Evolutionary conservation across 1,139 yeast species (phyloP).

Genomic region (Saccharomyces hybrid): DNA sequence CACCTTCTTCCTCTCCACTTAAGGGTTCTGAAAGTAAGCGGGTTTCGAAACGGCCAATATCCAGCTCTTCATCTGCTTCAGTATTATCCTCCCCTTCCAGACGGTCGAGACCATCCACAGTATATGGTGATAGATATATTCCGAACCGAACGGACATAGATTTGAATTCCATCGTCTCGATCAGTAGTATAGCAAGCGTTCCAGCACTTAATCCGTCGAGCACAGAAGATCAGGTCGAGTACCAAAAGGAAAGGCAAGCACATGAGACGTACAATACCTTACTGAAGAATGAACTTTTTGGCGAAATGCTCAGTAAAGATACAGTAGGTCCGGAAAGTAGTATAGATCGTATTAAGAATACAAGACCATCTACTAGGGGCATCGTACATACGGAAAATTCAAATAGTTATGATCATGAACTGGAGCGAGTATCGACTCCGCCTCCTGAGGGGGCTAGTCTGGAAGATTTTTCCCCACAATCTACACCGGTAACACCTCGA

Average conservation of each 20-base stretch:
- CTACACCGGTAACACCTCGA: conserved; percentile 37
- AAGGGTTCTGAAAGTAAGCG: conserved; percentile 15
- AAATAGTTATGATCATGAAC: not conserved
- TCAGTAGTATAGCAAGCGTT: conserved; percentile 34
- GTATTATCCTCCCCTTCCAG: conserved; percentile 28
- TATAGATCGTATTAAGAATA: conserved; percentile 27
- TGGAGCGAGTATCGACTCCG: conserved; percentile 8
- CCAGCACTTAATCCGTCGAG: conserved; percentile 18
- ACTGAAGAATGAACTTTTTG: conserved; percentile 83
- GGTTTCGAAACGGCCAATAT: conserved; percentile 21
- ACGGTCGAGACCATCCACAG: conserved; percentile 20
- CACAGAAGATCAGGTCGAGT: conserved; percentile 56
- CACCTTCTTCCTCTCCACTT: conserved; percentile 29
- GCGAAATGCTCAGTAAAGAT: conserved; percentile 51
- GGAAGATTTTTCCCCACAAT: conserved; percentile 17
- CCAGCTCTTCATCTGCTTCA: conserved; percentile 20
- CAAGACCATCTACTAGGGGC: conserved; percentile 10
- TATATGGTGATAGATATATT: conserved; percentile 74
- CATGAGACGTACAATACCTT: conserved; percentile 81
- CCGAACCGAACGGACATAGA: conserved; percentile 84
- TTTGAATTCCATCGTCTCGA: conserved; percentile 76
- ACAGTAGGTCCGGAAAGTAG: conserved; percentile 22
- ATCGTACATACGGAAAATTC: not conserved
- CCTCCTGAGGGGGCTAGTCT: conserved; percentile 17
- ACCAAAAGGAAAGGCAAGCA: conserved; percentile 70